Conservation (phyloP, 2,329 filamentous ascomycete species). For the Cladophialophora exuberans region DNA sequence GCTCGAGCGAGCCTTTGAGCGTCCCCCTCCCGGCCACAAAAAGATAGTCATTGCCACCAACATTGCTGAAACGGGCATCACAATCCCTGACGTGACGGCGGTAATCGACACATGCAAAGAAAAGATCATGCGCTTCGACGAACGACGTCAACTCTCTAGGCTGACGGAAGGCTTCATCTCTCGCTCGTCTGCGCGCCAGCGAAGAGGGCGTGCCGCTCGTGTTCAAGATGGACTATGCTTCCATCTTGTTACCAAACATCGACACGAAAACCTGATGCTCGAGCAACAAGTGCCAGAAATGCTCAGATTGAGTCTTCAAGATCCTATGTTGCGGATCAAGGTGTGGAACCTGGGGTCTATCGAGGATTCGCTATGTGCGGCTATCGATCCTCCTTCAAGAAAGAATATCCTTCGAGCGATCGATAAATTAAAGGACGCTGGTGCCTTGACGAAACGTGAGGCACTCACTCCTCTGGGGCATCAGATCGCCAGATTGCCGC, state of each 20-base stretch:
- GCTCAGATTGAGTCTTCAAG: constrained; percentile 89
- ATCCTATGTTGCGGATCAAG: constrained; percentile 93
- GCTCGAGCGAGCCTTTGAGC: constrained; percentile 86
- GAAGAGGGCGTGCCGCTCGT: constrained; percentile 89
- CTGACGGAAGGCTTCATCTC: constrained; percentile 96
- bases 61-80: constrained; percentile 98
- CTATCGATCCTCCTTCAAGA: constrained; percentile 83
- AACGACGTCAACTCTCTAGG: constrained; percentile 84
- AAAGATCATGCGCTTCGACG: constrained; percentile 76
- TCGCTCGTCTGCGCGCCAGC: constrained; percentile 91
- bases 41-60: constrained; percentile 98
- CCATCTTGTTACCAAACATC: constrained; percentile 88
- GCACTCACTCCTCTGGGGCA: constrained; percentile 83
- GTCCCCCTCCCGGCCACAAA: constrained; percentile 78
- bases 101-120: constrained; percentile 97
- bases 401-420: constrained; percentile 94
- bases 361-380: constrained; percentile 83
- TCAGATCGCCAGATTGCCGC: constrained; percentile 82
- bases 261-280: constrained; percentile 72
- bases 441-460: constrained; percentile 78
- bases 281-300: constrained; percentile 97
- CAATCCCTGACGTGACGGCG: constrained; percentile 95
- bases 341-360: constrained; percentile 95
- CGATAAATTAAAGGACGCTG: constrained; percentile 89
- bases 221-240: constrained; percentile 95